Base-by-base conservation (phyloP, 371 early-diverging fungal species). In the Rhizopus microsporus region DNA sequence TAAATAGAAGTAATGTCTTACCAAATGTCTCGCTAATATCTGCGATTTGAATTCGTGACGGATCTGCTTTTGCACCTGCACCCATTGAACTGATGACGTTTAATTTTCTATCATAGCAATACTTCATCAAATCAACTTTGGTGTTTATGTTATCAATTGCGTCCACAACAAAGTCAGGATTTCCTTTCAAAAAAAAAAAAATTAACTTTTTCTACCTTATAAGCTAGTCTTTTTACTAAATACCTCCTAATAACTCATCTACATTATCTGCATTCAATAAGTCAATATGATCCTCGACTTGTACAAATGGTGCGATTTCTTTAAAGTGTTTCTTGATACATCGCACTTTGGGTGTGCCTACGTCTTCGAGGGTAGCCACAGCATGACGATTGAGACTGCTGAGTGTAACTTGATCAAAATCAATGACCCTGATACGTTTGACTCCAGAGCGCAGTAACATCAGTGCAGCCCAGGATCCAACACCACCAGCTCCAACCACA, bases 121-220 rank as follows among this genome's bases (percentile, higher is more conserved):
- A 95, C 42, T 87, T 78, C 51, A 97, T 84, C 58, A 97, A 74
- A 9, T 91, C 91, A 49, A 93, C 57, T 64, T 97, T 97, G 7
- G 96, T 96, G 50, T 93, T 85, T 64, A 96, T 90, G 64, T 97
- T 94, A 72, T 96, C 98, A 60, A 97, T 95, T 56, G 93, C 93
- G 60, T 96, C 96, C 37, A 93, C 67, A n/a, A 93, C 88, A 50
- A 80, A 89, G 60, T 90, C 90, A 5, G 91, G 90, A 30, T 80
- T 70, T 4, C 85, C 78, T 78, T 34, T 8, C 15, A n/a, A 38
- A 3, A 23, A 16, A n/a, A 38, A 3, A 23, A 16, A 17, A 8
- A 45, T 12, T 16, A 38, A 10, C n/a, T 10, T 44, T 23, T 52
- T 23, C 23, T 2, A 23, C 23, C 23, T 2, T 23, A 23, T 23